Percentiles rank a stretch among this genome's conserved stretches.
Evolutionary conservation across 1,139 yeast genomes (phyloP).

Genomic region (Diutina mesorugosa): DNA sequence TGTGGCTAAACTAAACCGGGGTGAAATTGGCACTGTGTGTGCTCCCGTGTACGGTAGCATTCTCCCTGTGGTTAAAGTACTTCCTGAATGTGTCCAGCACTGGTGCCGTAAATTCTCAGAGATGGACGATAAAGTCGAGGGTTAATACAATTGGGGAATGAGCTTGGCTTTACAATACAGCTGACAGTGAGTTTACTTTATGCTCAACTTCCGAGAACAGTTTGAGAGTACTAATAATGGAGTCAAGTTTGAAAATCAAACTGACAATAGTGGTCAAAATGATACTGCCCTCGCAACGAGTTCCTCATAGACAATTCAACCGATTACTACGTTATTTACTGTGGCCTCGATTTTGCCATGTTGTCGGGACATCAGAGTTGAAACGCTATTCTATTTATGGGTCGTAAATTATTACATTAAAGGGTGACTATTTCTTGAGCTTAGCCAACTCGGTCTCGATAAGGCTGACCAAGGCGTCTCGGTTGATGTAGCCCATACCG

Average conservation of each 20-base stretch:
- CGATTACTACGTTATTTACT: no score
- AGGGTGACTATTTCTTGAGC: not conserved
- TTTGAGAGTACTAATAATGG: no score
- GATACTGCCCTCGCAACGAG: no score
- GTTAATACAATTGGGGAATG: not conserved
- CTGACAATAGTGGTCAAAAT: no score
- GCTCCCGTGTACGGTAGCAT: slow-evolving; percentile 51
- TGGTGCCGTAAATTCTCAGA: slow-evolving; percentile 36
- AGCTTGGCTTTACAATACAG: no score
- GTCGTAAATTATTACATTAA: not conserved
- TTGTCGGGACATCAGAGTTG: no score
- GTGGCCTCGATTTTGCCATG: no score
- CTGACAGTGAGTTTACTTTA: no score
- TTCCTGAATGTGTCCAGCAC: slow-evolving; percentile 39
- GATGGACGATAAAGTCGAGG: slow-evolving; percentile 30
- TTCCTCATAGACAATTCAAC: no score
- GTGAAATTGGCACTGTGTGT: slow-evolving; percentile 40
- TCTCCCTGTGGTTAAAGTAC: slow-evolving; percentile 35
- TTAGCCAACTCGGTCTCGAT: not conserved
- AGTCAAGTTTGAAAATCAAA: no score
- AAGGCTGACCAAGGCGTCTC: slow-evolving; percentile 17
- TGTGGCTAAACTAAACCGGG: slow-evolving; percentile 23
- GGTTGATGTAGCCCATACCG: slow-evolving; percentile 31
- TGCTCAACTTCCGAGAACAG: no score
- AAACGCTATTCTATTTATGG: no score